Conservation (phyloP, 2,329 filamentous ascomycete species). For the Cladosporium sp. region DNA sequence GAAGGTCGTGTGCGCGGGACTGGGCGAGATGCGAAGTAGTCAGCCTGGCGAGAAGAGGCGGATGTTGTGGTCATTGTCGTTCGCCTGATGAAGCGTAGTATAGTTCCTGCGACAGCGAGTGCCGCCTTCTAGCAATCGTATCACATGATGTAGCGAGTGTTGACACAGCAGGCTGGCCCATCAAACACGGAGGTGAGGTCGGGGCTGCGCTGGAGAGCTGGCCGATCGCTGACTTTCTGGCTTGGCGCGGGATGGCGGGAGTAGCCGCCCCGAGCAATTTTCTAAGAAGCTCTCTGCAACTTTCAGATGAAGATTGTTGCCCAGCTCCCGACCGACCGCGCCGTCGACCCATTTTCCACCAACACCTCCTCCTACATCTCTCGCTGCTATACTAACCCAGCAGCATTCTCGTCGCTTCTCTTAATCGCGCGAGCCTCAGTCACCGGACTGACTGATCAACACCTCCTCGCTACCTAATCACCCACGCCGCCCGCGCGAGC, state of each 20-base stretch:
- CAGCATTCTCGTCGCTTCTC: neutral
- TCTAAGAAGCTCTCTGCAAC: constrained; percentile 8
- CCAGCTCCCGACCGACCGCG: neutral
- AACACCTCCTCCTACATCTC: neutral
- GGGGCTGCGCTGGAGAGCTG: neutral
- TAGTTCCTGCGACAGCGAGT: constrained; percentile 2
- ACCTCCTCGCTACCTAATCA: neutral
- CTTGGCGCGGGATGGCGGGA: too few relatives aligned
- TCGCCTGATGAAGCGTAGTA: neutral
- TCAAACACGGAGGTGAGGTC: neutral
- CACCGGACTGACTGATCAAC: constrained; percentile 1
- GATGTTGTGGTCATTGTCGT: constrained; percentile 2
- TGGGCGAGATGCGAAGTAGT: constrained; percentile 12
- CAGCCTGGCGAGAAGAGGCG: neutral
- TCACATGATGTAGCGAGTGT: constrained; percentile 7
- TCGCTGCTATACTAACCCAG: constrained; percentile 9
- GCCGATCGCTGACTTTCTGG: too few relatives aligned
- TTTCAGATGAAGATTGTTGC: constrained; percentile 1
- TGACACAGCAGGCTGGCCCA: too few relatives aligned
- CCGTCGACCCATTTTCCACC: neutral
- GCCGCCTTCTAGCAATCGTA: neutral
- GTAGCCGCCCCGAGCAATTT: neutral
- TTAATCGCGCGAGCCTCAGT: constrained; percentile 4
- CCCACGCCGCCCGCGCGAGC: constrained; percentile 3
- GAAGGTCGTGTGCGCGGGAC: constrained; percentile 6